Conservation (phyloP, 345 rosid species). For the Salix caprea region DNA sequence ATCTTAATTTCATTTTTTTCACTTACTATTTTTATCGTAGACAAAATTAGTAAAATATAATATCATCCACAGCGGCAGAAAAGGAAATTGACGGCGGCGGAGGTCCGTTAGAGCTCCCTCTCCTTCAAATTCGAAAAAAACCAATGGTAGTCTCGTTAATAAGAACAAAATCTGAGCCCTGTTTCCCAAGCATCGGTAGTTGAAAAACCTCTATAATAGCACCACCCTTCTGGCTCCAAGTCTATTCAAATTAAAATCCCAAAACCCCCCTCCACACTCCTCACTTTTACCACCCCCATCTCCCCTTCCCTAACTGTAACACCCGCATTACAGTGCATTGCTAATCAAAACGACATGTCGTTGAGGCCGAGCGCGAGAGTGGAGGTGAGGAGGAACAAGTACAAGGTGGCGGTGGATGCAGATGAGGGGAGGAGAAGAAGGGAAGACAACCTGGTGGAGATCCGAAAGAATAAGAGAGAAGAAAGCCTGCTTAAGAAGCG, state of each 20-base stretch:
- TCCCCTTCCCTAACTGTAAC: not conserved
- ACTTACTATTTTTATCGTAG: not conserved
- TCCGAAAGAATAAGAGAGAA: conserved; percentile 26
- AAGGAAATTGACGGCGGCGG: conserved; percentile 1
- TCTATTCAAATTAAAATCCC: not conserved
- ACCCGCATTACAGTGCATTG: not conserved
- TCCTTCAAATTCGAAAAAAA: conserved; percentile 9
- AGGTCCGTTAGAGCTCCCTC: conserved; percentile 2
- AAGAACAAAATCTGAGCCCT: not conserved
- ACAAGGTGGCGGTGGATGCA: conserved; percentile 30
- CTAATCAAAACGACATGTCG: conserved; percentile 13
- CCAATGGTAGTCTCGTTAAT: conserved; percentile 8
- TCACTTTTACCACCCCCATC: not conserved
- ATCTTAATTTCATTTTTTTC: too few relatives aligned
- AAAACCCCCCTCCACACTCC: conserved; percentile 4
- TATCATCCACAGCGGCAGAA: not conserved
- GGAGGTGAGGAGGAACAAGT: conserved; percentile 26
- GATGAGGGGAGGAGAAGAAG: conserved; percentile 31
- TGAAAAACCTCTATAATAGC: not conserved
- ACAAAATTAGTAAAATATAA: not conserved
- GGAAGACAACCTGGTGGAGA: conserved; percentile 31
- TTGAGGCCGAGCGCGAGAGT: conserved; percentile 29
- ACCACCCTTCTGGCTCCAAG: not conserved
- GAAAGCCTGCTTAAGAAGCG: conserved; percentile 30
- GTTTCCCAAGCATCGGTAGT: not conserved